phyloP scores from a whole-genome alignment of 257 asterid species.

The Capsicum pubescens region DNA sequence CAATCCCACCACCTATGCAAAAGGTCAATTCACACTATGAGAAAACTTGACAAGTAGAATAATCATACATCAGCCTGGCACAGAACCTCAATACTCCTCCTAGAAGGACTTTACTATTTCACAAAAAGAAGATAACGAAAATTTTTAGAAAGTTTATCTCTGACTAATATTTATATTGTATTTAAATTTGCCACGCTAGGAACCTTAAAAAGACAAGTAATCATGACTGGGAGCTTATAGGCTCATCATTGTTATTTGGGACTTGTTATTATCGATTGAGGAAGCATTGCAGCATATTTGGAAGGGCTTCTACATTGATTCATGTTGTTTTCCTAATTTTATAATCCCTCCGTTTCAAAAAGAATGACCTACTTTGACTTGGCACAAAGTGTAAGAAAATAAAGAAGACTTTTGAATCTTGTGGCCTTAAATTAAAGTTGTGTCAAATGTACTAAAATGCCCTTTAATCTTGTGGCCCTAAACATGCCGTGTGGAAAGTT shows the following conservation, averaged over 20 bases:
- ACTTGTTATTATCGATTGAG: neutral
- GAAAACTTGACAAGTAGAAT: constrained; percentile 29
- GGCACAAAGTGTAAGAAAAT: too few species aligned
- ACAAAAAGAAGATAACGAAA: neutral
- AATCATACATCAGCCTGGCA: constrained; percentile 3
- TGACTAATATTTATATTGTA: neutral
- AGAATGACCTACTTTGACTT: too few species aligned
- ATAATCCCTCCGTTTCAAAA: too few species aligned
- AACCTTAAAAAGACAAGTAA: constrained; percentile 13
- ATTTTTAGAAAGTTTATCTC: neutral
- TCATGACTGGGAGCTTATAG: neutral
- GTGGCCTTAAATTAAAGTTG: too few species aligned
- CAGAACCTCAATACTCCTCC: neutral
- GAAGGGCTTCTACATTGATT: constrained; percentile 15
- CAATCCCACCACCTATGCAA: constrained; percentile 92
- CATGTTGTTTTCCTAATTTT: neutral
- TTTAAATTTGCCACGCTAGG: neutral
- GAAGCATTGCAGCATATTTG: neutral
- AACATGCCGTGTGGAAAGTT: too few species aligned
- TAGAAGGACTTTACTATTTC: neutral
- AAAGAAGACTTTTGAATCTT: too few species aligned
- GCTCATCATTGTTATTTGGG: neutral
- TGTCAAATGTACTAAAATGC: too few species aligned
- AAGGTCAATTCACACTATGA: constrained; percentile 12
- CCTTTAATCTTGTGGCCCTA: too few species aligned